These are phyloP conservation scores for Globisporangium lucens DNA, from an alignment of 352 stramenopile genomes.

Conservation along the genomic window DNA sequence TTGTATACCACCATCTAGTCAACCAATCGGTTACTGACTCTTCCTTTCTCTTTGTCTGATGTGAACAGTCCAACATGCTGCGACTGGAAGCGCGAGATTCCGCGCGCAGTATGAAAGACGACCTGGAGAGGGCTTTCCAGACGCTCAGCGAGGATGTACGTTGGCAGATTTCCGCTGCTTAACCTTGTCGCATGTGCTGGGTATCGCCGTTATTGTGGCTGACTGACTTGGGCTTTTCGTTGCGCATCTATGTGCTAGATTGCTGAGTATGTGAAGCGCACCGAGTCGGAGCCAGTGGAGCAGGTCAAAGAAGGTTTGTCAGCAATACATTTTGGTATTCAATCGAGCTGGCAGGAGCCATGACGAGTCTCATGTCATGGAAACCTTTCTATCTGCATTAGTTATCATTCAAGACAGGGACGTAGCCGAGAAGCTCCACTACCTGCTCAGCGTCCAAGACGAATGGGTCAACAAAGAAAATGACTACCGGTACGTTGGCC, in stretches of 20 bases:
- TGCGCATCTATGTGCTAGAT: conserved; percentile 25
- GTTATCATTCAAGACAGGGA: conserved; percentile 58
- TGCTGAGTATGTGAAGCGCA: conserved; percentile 31
- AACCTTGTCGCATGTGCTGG: neutral
- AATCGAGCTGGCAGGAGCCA: neutral
- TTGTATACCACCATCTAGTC: neutral
- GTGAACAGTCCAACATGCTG: conserved; percentile 78
- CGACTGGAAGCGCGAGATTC: conserved; percentile 75
- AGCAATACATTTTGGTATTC: neutral
- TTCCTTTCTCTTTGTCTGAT: conserved; percentile 3
- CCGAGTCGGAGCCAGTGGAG: conserved; percentile 35
- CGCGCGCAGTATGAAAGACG: conserved; percentile 50
- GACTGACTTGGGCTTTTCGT: neutral
- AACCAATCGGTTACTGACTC: neutral
- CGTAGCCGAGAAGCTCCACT: conserved; percentile 47
- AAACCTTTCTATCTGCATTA: conserved; percentile 13
- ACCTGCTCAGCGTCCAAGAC: conserved; percentile 53
- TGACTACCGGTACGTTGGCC: conserved; percentile 56
- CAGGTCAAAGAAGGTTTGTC: conserved; percentile 54
- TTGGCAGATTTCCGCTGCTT: neutral
- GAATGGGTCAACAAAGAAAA: conserved; percentile 86
- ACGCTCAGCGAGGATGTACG: conserved; percentile 26
- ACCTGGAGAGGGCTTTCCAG: conserved; percentile 49
- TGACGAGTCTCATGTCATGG: neutral
- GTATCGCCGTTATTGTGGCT: neutral